These are phyloP conservation scores for Ogataea methanolica DNA, from an alignment of 805 yeast species.

Conservation along the genomic window DNA sequence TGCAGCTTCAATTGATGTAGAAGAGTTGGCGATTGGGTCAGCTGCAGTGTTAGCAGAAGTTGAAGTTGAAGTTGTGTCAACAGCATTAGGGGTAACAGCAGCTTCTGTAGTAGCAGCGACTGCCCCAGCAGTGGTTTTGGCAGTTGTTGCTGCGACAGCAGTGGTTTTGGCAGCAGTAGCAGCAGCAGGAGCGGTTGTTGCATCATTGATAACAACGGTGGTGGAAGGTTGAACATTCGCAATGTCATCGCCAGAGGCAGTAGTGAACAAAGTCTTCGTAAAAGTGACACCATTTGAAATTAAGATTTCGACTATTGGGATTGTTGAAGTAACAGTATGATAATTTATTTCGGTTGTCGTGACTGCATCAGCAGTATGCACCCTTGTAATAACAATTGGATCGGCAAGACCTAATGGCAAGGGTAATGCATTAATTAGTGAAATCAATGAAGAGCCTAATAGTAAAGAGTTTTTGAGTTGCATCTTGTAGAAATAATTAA, in stretches of 20 bases:
- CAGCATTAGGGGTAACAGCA: constrained; percentile 7
- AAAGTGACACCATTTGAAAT: constrained; percentile 49
- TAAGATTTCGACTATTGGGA: constrained; percentile 50
- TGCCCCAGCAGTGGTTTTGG: constrained; percentile 18
- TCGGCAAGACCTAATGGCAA: constrained; percentile 14
- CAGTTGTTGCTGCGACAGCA: constrained; percentile 10
- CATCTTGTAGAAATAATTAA: not conserved
- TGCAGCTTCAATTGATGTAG: constrained; percentile 14
- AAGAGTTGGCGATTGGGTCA: constrained; percentile 1
- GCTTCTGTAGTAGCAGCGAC: constrained; percentile 16
- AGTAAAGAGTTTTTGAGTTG: not conserved
- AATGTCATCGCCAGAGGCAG: constrained; percentile 27
- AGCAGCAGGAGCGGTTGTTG: constrained; percentile 7
- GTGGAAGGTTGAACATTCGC: constrained; percentile 12
- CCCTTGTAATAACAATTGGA: constrained; percentile 24
- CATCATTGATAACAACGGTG: constrained; percentile 13
- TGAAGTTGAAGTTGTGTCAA: constrained; percentile 9
- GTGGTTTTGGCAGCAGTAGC: constrained; percentile 9
- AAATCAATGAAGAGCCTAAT: not conserved
- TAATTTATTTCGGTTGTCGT: constrained; percentile 28
- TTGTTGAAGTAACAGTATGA: constrained; percentile 43
- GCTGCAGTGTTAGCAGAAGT: constrained; percentile 9
- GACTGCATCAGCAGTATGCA: constrained; percentile 29
- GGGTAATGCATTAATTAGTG: constrained; percentile 10
- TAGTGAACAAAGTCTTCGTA: constrained; percentile 41